phyloP scores from a whole-genome alignment of 148 eudicot genomes.

The Simmondsia chinensis region DNA sequence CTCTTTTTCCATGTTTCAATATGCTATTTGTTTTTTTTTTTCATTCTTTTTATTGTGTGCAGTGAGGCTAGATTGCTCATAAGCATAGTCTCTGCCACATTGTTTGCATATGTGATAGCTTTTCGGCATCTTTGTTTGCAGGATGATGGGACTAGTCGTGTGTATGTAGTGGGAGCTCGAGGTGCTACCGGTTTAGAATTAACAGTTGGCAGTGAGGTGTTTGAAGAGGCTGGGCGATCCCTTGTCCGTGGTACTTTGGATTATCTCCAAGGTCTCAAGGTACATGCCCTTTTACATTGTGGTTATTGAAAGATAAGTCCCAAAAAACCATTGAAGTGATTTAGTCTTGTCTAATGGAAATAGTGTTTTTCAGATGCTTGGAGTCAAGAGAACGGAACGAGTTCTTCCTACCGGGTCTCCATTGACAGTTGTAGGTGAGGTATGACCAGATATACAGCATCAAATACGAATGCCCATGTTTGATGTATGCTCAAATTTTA shows the following conservation, averaged over 20 bases:
- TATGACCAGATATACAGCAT: constrained; percentile 17
- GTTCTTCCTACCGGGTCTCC: constrained; percentile 93
- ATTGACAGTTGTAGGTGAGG: constrained; percentile 68
- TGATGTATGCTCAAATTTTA: too few species aligned
- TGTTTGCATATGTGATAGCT: neutral
- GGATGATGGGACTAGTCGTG: constrained; percentile 96
- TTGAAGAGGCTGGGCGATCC: constrained; percentile 89
- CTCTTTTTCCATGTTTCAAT: neutral
- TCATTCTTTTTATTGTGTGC: neutral
- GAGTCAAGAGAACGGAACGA: constrained; percentile 89
- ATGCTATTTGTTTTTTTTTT: neutral
- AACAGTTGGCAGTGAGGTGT: constrained; percentile 84
- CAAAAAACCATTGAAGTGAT: constrained; percentile 2
- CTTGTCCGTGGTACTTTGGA: constrained; percentile 86
- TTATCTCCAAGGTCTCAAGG: constrained; percentile 94
- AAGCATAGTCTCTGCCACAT: neutral
- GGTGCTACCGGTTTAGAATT: constrained; percentile 83
- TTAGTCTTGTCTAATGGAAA: constrained; percentile 8
- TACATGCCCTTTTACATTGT: constrained; percentile 14
- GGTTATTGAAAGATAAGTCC: neutral
- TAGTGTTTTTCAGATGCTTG: constrained; percentile 67
- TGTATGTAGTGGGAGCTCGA: constrained; percentile 75
- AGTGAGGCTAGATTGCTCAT: too few species aligned
- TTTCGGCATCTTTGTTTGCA: constrained; percentile 14
- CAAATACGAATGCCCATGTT: too few species aligned